Evolutionary conservation across 306 rosid genomes (phyloP).

Genomic region (Castanea crenata): DNA sequence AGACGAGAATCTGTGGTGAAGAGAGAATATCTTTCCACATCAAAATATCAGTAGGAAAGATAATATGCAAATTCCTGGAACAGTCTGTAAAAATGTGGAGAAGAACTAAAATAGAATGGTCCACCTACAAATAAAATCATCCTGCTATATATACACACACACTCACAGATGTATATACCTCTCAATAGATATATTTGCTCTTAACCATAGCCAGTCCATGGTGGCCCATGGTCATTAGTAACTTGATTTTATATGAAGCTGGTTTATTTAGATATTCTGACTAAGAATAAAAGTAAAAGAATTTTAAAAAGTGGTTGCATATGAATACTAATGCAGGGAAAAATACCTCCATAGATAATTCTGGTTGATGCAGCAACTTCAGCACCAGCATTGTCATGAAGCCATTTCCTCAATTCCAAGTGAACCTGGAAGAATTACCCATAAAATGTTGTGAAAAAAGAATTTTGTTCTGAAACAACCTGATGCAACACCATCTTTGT

Average conservation of each 20-base stretch:
- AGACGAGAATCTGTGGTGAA: no score
- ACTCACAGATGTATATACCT: neutral
- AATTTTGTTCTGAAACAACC: neutral
- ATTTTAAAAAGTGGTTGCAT: neutral
- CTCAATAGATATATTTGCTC: no score
- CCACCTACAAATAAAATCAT: no score
- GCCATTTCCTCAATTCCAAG: slow-evolving; percentile 82
- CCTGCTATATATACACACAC: neutral
- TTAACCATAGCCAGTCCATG: neutral
- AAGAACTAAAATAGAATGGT: no score
- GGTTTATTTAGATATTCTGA: neutral
- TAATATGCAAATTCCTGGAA: no score
- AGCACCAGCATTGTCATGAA: slow-evolving; percentile 54
- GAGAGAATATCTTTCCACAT: no score
- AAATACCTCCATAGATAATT: slow-evolving; percentile 89
- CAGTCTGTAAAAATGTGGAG: no score
- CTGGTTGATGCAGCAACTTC: slow-evolving; percentile 67
- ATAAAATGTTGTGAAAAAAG: slow-evolving; percentile 10
- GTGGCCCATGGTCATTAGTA: neutral
- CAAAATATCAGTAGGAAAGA: no score
- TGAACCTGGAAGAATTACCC: slow-evolving; percentile 59
- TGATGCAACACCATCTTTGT: neutral
- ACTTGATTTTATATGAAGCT: neutral
- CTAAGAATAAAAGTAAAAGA: neutral
- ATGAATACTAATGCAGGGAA: neutral